phyloP scores from a whole-genome alignment of 1,139 yeast species.

The Saccharomyces hybrid region DNA sequence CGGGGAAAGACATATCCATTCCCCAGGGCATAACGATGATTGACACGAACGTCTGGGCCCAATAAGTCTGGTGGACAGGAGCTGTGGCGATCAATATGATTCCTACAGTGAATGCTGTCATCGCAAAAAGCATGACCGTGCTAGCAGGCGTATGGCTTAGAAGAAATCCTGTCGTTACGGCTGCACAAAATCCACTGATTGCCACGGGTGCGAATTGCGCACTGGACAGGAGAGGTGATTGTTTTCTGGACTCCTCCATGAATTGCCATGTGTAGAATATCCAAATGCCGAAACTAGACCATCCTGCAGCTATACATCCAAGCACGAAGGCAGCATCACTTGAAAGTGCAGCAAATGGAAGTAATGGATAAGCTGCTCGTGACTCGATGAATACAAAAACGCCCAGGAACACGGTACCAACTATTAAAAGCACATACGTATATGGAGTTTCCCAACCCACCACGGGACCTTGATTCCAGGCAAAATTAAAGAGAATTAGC shows the following conservation, averaged over 20 bases:
- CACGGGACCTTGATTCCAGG: slow-evolving; percentile 58
- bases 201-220: slow-evolving; percentile 37
- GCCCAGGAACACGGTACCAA: slow-evolving; percentile 38
- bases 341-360: slow-evolving; percentile 39
- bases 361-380: slow-evolving; percentile 39
- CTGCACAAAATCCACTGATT: slow-evolving; percentile 32
- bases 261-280: slow-evolving; percentile 40
- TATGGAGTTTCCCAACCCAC: slow-evolving; percentile 50
- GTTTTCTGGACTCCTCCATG: slow-evolving; percentile 32
- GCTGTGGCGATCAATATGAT: slow-evolving; percentile 39
- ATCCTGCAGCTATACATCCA: slow-evolving; percentile 46
- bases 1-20: slow-evolving; percentile 62
- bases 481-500: slow-evolving; percentile 44
- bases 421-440: slow-evolving; percentile 44
- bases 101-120: slow-evolving; percentile 39
- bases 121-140: slow-evolving; percentile 39
- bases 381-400: slow-evolving; percentile 36
- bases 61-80: slow-evolving; percentile 42
- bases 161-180: slow-evolving; percentile 42
- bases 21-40: slow-evolving; percentile 46
- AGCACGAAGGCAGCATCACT: slow-evolving; percentile 41
- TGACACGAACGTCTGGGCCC: slow-evolving; percentile 49
- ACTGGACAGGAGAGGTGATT: slow-evolving; percentile 35
- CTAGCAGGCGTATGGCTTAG: slow-evolving; percentile 36
- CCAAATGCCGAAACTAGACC: slow-evolving; percentile 59